A percentile compares a stretch with the other conserved stretches of the same genome.
Evolutionary conservation across 176 grass and related monocot species (phyloP).

Genomic region (Miscanthus lutarioriparius): DNA sequence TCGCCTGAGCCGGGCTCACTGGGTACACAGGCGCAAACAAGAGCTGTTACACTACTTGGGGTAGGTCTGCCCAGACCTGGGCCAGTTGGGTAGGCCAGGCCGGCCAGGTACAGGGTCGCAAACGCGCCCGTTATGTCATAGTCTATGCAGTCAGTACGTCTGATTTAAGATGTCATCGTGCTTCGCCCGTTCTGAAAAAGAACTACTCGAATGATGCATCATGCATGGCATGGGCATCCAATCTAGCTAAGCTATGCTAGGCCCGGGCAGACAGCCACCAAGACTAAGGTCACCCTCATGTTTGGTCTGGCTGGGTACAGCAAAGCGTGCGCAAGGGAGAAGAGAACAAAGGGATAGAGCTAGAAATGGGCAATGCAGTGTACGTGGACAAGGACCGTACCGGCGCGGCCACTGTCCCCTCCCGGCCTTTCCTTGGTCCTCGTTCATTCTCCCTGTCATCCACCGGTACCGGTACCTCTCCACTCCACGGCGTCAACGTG

Average conservation of each 20-base stretch:
- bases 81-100: too few species aligned
- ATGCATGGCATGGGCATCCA: too few species aligned
- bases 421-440: not conserved
- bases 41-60: too few species aligned
- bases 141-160: not conserved
- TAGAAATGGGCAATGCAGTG: not conserved
- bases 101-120: too few species aligned
- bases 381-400: not conserved
- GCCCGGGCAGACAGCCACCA: not conserved
- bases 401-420: not conserved
- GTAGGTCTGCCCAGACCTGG: too few species aligned
- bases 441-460: not conserved
- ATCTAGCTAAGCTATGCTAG: too few species aligned
- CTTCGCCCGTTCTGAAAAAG: not conserved
- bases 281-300: slow-evolving; percentile 13
- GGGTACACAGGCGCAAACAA: too few species aligned
- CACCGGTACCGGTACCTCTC: too few species aligned
- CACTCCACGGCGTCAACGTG: too few species aligned
- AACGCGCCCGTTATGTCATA: not conserved
- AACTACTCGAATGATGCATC: not conserved
- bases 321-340: not conserved
- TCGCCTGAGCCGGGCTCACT: too few species aligned
- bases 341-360: not conserved
- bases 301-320: not conserved
- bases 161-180: not conserved